Percentiles rank a stretch among this genome's conserved stretches.
phyloP scores from a whole-genome alignment of 2,329 filamentous ascomycete genomes.

The Eutypella sp. region DNA sequence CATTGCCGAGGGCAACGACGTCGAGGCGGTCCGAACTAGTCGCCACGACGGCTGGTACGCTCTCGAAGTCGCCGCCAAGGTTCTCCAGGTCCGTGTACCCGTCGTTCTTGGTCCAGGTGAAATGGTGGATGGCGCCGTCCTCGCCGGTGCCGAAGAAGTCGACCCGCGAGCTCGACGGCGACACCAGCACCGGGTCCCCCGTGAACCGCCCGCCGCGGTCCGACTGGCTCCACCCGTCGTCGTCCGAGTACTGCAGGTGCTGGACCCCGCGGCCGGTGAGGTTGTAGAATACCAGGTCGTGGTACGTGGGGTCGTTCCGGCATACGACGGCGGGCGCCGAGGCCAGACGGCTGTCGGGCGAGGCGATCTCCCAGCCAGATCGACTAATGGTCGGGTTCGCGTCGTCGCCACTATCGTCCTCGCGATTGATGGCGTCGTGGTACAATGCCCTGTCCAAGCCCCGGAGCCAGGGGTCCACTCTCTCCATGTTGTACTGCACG shows the following conservation, averaged over 20 bases:
- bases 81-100: constrained; percentile 1
- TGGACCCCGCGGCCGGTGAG: not conserved
- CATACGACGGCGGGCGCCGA: constrained; percentile 3
- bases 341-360: not conserved
- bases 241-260: constrained; percentile 1
- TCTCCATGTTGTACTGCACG: too few relatives aligned
- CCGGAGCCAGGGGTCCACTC: too few relatives aligned
- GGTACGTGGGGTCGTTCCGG: not conserved
- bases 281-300: constrained; percentile 4
- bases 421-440: too few relatives aligned
- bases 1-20: constrained; percentile 8
- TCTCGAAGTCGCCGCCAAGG: constrained; percentile 6
- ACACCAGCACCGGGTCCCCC: constrained; percentile 4
- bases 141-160: constrained; percentile 7
- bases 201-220: constrained; percentile 4
- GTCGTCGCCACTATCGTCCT: too few relatives aligned
- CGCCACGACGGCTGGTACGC: constrained; percentile 5
- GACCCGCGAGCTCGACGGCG: not conserved
- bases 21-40: constrained; percentile 6
- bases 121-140: constrained; percentile 5
- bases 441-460: too few relatives aligned
- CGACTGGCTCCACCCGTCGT: constrained; percentile 1
- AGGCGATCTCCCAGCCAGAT: too few relatives aligned
- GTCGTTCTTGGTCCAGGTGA: constrained; percentile 2
- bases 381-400: too few relatives aligned